Conservation (phyloP, 75 land plant species). For the Gnetum montanum region DNA sequence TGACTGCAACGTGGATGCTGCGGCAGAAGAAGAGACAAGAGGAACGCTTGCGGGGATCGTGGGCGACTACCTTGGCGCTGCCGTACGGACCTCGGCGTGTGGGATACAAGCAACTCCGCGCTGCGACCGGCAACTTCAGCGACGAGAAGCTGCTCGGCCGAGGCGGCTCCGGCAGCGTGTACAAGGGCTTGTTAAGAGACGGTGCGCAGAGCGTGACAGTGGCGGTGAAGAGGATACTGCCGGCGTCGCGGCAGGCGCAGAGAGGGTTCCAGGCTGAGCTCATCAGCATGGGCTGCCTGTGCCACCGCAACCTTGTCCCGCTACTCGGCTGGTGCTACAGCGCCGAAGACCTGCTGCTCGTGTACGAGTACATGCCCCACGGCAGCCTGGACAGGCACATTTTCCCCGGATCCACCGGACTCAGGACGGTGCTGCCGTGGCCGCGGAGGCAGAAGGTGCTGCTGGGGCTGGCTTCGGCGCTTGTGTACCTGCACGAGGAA, state of each 20-base stretch:
- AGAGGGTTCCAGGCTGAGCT: conserved; percentile 62
- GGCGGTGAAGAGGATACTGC: conserved; percentile 58
- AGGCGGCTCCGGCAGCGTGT: conserved; percentile 43
- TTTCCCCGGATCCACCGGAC: conserved; percentile 16
- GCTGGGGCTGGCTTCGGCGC: conserved; percentile 37
- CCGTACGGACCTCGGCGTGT: conserved; percentile 14
- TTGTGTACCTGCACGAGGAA: conserved; percentile 59
- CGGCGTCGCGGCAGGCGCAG: conserved; percentile 34
- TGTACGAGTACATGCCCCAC: conserved; percentile 73
- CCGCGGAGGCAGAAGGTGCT: conserved; percentile 26
- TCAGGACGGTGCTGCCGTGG: conserved; percentile 28
- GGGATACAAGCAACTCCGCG: conserved; percentile 20
- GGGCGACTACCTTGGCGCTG: too few species aligned
- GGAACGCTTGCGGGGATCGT: too few species aligned
- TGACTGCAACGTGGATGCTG: too few species aligned
- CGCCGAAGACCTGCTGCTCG: conserved; percentile 33
- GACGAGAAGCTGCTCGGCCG: conserved; percentile 20
- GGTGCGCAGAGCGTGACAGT: conserved; percentile 37
- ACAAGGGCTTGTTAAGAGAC: conserved; percentile 18
- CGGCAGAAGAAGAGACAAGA: too few species aligned
- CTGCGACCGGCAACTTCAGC: conserved; percentile 24
- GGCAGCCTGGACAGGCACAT: conserved; percentile 63
- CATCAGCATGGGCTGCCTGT: conserved; percentile 46
- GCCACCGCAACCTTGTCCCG: conserved; percentile 55
- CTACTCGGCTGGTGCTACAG: conserved; percentile 58